Evolutionary conservation across 352 stramenopile genomes (phyloP).

Genomic region (Phytopythium boreale): DNA sequence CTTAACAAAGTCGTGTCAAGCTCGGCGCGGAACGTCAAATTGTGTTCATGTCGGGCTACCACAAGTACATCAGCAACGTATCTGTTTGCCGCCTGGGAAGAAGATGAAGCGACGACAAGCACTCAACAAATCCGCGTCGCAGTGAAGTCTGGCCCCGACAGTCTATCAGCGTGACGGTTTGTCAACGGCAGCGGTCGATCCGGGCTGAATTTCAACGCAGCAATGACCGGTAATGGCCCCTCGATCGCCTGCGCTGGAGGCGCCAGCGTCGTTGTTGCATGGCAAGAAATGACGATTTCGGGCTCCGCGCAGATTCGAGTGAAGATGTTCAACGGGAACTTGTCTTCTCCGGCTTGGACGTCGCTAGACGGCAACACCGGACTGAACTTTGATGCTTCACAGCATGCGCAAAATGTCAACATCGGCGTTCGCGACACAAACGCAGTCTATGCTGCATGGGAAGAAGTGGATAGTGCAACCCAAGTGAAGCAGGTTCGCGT

Average conservation of each 20-base stretch:
- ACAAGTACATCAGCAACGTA: slow-evolving; percentile 7
- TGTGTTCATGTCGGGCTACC: slow-evolving; percentile 36
- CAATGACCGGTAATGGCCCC: slow-evolving; percentile 22
- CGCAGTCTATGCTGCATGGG: slow-evolving; percentile 38
- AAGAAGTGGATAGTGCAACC: slow-evolving; percentile 29
- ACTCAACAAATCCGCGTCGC: slow-evolving; percentile 51
- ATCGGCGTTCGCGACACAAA: slow-evolving; percentile 17
- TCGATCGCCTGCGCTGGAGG: slow-evolving; percentile 38
- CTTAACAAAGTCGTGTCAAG: slow-evolving; percentile 40
- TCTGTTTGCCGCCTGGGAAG: slow-evolving; percentile 58
- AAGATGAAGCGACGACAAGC: slow-evolving; percentile 23
- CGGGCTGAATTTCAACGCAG: slow-evolving; percentile 39
- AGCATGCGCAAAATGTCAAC: slow-evolving; percentile 42
- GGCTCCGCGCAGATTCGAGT: slow-evolving; percentile 21
- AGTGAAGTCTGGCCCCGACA: slow-evolving; percentile 36
- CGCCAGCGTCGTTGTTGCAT: slow-evolving; percentile 39
- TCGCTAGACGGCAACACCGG: slow-evolving; percentile 26
- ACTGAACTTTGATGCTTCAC: slow-evolving; percentile 41
- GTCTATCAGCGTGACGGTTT: slow-evolving; percentile 38
- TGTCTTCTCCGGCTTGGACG: slow-evolving; percentile 31
- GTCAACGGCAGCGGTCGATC: slow-evolving; percentile 42
- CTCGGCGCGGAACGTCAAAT: slow-evolving; percentile 28
- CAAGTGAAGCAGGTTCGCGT: slow-evolving; percentile 41
- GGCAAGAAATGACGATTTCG: slow-evolving; percentile 35
- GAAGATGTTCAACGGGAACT: slow-evolving; percentile 43